Base-by-base conservation (phyloP, 73 alveolate species). In the Halteria grandinella region DNA sequence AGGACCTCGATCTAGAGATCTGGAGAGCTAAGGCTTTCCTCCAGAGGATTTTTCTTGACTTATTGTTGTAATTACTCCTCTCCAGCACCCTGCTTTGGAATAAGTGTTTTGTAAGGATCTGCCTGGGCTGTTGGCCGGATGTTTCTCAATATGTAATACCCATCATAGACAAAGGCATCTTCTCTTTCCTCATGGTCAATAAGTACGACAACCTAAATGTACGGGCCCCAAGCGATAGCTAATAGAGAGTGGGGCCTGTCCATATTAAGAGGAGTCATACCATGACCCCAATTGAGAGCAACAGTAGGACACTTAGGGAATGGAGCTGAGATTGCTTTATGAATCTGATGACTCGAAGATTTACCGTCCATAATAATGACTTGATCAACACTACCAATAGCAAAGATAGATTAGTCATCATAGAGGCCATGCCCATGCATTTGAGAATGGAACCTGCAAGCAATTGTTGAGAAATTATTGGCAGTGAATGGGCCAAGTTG, bases 281-380 rank as follows among this genome's bases (percentile, higher is more conserved):
- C 87, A 58, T 58, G 58, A 3, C 87, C 87, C 87, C 87, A 75
- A 28, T 8, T n/a, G 0, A 72, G 48, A 51, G 58, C 40, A 23
- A 72, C 17, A 21, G 85, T n/a, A n/a, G n/a, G n/a, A n/a, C n/a
- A n/a, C n/a, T n/a, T n/a, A n/a, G n/a, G n/a, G n/a, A n/a, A n/a
- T n/a, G n/a, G n/a, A n/a, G n/a, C n/a, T n/a, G n/a, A n/a, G n/a
- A n/a, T n/a, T n/a, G n/a, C n/a, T n/a, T n/a, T n/a, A n/a, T n/a
- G n/a, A n/a, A n/a, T n/a, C n/a, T n/a, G n/a, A n/a, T n/a, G n/a
- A n/a, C n/a, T n/a, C n/a, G n/a, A 17, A 12, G 87, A 51, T 37
- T 63, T 33, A 1, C 54, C 49, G 37, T 25, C 54, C 32, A 75
- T 23, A 4, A 75, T 59, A 7, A 10, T 1, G 24, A 75, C 73